Base-by-base conservation (phyloP, 2,329 filamentous ascomycete species). In the Arthroderma sp. region DNA sequence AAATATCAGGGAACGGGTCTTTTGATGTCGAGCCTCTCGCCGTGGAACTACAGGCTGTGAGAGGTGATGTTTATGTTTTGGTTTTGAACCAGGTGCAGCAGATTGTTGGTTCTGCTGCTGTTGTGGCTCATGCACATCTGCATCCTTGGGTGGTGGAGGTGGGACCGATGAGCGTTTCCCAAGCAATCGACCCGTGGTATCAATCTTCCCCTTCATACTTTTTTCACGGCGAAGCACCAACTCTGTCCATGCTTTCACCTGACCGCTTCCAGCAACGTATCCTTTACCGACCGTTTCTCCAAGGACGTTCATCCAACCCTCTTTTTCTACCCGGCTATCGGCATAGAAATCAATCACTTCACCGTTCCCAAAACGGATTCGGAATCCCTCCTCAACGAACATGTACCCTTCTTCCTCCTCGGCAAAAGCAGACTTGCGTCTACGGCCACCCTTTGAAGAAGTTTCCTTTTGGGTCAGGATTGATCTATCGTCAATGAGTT, bases 341-440 rank as follows among this genome's bases (percentile, higher is more conserved):
- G 89, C 91, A 60, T 98, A 96, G 63, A 96, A 96, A 70, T 96
- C 89, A 60, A 98, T 98, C 51, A 94, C 80, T 67, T 98, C 91
- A 50, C 91, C 91, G 58, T 98, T 98, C 61, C 86, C 93, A 66
- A 98, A 98, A 47, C 89, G 86, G 61, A 98, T 94, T 36, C 91
- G 86, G 81, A 98, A 98, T 2, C 91, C 91, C 62, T 98, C 91
- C 64, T 98, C 91, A 43, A 98, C 89, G 62, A 98, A 98, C 84
- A 95, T 94, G 71, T 98, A 98, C 36, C 91, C 91, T 61, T 98
- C 91, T 66, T 98, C 91, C 53, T 98, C 91, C 64, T 96, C 91
- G 1, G 89, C 88, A 63, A 98, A 98, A 7, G 86, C 91, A 31
- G 88, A 95, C 63, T 93, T 87, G 45, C 91, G 83, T 37, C 91